phyloP scores from a whole-genome alignment of 768 basidiomycete genomes.

The Leccinum sublutescens region DNA sequence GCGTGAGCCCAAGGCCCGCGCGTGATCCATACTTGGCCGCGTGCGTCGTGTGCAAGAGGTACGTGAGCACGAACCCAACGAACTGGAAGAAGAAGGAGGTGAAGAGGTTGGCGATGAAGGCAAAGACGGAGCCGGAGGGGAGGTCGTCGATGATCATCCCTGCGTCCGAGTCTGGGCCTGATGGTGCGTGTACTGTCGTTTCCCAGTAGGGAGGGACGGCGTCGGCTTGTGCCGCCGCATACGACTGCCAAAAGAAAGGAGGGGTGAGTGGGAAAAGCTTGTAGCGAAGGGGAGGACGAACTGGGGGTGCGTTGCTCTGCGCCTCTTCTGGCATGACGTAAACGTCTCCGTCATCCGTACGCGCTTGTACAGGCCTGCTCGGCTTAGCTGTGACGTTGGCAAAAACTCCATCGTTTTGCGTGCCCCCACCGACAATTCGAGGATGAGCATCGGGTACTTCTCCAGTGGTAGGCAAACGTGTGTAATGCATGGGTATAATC shows the following conservation, averaged over 20 bases:
- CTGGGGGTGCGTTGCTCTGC: conserved; percentile 83
- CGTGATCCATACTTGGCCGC: conserved; percentile 92
- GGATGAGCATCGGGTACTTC: conserved; percentile 27
- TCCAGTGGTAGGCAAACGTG: conserved; percentile 45
- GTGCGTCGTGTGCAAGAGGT: conserved; percentile 88
- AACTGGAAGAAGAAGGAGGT: conserved; percentile 98
- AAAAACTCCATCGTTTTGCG: conserved; percentile 92
- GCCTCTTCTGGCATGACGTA: conserved; percentile 75
- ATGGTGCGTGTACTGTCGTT: conserved; percentile 85
- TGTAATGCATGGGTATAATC: conserved; percentile 66
- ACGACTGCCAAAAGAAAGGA: conserved; percentile 51
- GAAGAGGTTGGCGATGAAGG: conserved; percentile 77
- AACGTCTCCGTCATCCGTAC: conserved; percentile 52
- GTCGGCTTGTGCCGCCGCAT: conserved; percentile 84
- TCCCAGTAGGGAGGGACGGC: conserved; percentile 97
- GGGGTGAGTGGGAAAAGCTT: neutral
- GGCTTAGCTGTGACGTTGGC: conserved; percentile 94
- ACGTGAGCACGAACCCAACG: conserved; percentile 89
- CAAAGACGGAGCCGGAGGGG: conserved; percentile 71
- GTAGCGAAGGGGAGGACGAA: conserved; percentile 39
- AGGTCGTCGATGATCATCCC: conserved; percentile 91
- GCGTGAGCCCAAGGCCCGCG: conserved; percentile 91
- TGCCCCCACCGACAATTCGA: conserved; percentile 57
- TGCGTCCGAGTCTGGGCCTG: conserved; percentile 44
- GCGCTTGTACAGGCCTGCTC: conserved; percentile 40